Conservation (phyloP, 352 stramenopile species). For the Phytophthora pistaciae region DNA sequence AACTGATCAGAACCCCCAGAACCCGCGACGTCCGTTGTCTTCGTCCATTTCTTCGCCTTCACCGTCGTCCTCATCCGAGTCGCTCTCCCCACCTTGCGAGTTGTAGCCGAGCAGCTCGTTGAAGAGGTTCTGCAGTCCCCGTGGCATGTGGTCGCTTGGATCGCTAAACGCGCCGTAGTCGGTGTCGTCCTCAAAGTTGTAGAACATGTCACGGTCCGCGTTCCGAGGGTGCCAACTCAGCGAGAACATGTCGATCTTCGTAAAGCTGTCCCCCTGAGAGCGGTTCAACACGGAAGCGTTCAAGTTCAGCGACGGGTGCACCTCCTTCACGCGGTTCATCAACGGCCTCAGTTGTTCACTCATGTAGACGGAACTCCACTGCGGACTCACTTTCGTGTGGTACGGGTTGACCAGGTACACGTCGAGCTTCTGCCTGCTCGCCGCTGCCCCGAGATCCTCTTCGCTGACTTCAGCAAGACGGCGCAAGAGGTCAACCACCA, state of each 20-base stretch:
- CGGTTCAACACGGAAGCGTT: conserved; percentile 11
- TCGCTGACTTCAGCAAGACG: conserved; percentile 11
- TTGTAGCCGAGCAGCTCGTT: conserved; percentile 18
- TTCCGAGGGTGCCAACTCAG: conserved; percentile 19
- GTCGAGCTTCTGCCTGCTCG: conserved; percentile 4
- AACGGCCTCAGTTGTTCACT: conserved; percentile 9
- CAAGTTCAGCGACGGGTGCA: conserved; percentile 10
- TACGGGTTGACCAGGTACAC: conserved; percentile 25
- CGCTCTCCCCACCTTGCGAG: neutral
- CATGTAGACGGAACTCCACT: conserved; percentile 20
- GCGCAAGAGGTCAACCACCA: conserved; percentile 9
- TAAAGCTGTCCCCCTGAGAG: conserved; percentile 19
- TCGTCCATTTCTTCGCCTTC: neutral
- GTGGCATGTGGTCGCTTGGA: conserved; percentile 3
- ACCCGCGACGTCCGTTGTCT: neutral
- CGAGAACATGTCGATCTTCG: conserved; percentile 13
- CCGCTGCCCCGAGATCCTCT: conserved; percentile 12
- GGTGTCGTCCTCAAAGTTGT: conserved; percentile 5
- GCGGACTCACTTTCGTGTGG: conserved; percentile 5
- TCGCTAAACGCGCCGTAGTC: conserved; percentile 9
- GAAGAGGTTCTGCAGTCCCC: conserved; percentile 6
- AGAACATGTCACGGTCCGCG: conserved; percentile 14
- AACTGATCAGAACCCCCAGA: neutral
- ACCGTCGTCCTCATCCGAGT: neutral
- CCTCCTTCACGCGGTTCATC: conserved; percentile 16